Evolutionary conservation across 2,329 filamentous ascomycete species (phyloP).

Genomic region (Paecilomyces niveus): DNA sequence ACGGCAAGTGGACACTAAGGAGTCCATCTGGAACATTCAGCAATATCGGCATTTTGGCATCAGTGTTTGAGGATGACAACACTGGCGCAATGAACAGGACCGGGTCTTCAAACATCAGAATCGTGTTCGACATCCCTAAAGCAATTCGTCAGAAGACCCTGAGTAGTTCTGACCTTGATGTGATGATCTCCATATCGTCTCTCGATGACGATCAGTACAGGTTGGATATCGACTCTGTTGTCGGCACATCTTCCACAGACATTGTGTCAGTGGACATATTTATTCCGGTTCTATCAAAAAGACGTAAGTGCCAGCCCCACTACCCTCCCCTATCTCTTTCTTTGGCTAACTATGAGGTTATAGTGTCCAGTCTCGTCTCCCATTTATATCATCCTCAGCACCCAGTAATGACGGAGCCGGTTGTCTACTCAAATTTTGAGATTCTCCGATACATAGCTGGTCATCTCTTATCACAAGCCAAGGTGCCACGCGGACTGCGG

Average conservation of each 20-base stretch:
- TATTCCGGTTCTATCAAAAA: slow-evolving; percentile 64
- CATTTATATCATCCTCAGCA: slow-evolving; percentile 58
- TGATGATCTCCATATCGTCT: slow-evolving; percentile 61
- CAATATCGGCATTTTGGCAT: slow-evolving; percentile 46
- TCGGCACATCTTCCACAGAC: slow-evolving; percentile 66
- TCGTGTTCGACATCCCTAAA: slow-evolving; percentile 31
- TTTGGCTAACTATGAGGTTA: slow-evolving; percentile 8
- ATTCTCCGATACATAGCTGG: slow-evolving; percentile 64
- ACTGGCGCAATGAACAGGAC: slow-evolving; percentile 47
- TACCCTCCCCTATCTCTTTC: background rate
- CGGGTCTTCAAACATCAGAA: slow-evolving; percentile 23
- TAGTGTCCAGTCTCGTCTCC: slow-evolving; percentile 67
- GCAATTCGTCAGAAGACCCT: slow-evolving; percentile 21
- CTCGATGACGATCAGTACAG: slow-evolving; percentile 55
- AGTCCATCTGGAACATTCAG: slow-evolving; percentile 55
- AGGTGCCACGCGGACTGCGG: slow-evolving; percentile 55
- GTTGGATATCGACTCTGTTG: slow-evolving; percentile 56
- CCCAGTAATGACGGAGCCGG: slow-evolving; percentile 46
- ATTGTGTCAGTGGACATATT: slow-evolving; percentile 67
- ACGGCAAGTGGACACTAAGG: slow-evolving; percentile 71
- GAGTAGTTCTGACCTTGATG: slow-evolving; percentile 31
- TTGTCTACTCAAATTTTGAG: slow-evolving; percentile 73
- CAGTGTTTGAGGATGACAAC: slow-evolving; percentile 34
- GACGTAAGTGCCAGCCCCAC: slow-evolving; percentile 48
- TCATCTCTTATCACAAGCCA: slow-evolving; percentile 56